Percentiles rank a stretch among this genome's conserved stretches.
These are phyloP conservation scores for Rachicladosporium sp. DNA, from an alignment of 2,329 filamentous ascomycete species.

Conservation along the genomic window DNA sequence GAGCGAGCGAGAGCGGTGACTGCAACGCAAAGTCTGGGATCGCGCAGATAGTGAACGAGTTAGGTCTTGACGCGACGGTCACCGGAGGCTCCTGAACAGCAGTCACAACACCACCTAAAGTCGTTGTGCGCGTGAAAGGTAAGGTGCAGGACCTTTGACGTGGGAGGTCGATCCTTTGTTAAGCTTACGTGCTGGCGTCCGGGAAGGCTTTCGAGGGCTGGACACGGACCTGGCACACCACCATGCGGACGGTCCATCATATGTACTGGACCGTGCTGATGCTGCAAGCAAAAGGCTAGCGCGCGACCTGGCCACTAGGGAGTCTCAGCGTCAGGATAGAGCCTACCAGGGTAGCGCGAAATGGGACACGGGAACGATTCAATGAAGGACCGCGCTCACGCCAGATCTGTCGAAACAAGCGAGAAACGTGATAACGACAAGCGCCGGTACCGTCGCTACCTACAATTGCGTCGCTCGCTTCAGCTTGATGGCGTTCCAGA, in stretches of 20 bases:
- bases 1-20: slow-evolving; percentile 1
- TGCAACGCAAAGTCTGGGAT: not conserved
- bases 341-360: slow-evolving; percentile 13
- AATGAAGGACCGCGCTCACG: slow-evolving; percentile 1
- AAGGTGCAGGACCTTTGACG: slow-evolving; percentile 15
- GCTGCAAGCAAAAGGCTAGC: slow-evolving; percentile 10
- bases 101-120: slow-evolving; percentile 13
- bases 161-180: slow-evolving; percentile 39
- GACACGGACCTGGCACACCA: slow-evolving; percentile 25
- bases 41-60: not conserved
- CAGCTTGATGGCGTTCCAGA: too few relatives aligned
- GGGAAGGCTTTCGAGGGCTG: slow-evolving; percentile 35
- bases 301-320: slow-evolving; percentile 15
- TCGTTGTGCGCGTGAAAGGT: slow-evolving; percentile 10
- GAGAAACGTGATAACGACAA: too few relatives aligned
- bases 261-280: slow-evolving; percentile 6
- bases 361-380: slow-evolving; percentile 4
- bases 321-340: slow-evolving; percentile 15
- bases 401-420: not conserved
- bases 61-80: slow-evolving; percentile 1
- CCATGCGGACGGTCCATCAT: slow-evolving; percentile 16
- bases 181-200: slow-evolving; percentile 35
- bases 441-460: too few relatives aligned
- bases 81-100: not conserved
- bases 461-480: too few relatives aligned